Evolutionary conservation across 257 asterid genomes (phyloP).

Genomic region (Cinchona pubescens): DNA sequence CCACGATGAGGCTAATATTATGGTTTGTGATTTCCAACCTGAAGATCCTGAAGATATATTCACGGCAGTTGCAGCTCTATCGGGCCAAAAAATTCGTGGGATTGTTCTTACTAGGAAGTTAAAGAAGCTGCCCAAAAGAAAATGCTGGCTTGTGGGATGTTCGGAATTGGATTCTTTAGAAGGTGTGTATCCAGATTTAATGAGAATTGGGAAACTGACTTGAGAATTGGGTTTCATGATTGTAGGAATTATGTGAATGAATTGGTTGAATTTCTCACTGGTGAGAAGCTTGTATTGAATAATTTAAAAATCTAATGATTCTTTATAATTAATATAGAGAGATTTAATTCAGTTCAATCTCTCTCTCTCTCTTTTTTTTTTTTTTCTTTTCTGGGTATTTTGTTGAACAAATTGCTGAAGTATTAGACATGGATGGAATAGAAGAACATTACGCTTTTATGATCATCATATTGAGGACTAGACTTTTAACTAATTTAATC

Average conservation of each 20-base stretch:
- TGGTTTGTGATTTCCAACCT: conserved; percentile 80
- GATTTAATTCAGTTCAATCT: no score
- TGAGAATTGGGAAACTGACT: conserved; percentile 51
- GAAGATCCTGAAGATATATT: conserved; percentile 60
- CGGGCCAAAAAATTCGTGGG: conserved; percentile 56
- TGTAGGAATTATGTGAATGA: conserved; percentile 65
- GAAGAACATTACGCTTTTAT: no score
- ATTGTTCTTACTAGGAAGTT: conserved; percentile 52
- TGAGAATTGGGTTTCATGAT: conserved; percentile 61
- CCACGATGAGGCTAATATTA: no score
- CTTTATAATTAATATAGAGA: no score
- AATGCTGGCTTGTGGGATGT: conserved; percentile 75
- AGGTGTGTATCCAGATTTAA: conserved; percentile 49
- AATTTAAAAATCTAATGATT: conserved; percentile 20
- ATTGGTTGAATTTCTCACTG: conserved; percentile 64
- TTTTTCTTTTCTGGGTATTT: no score
- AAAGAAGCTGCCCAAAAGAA: conserved; percentile 47
- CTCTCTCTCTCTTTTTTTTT: no score
- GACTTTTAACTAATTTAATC: no score
- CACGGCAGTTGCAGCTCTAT: conserved; percentile 63
- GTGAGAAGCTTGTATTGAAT: conserved; percentile 36
- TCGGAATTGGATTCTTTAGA: conserved; percentile 31
- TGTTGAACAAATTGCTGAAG: no score
- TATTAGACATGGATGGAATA: no score
- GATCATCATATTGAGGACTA: no score